Evolutionary conservation across 106 monocot species (phyloP).

Genomic region (Dioscorea alata): DNA sequence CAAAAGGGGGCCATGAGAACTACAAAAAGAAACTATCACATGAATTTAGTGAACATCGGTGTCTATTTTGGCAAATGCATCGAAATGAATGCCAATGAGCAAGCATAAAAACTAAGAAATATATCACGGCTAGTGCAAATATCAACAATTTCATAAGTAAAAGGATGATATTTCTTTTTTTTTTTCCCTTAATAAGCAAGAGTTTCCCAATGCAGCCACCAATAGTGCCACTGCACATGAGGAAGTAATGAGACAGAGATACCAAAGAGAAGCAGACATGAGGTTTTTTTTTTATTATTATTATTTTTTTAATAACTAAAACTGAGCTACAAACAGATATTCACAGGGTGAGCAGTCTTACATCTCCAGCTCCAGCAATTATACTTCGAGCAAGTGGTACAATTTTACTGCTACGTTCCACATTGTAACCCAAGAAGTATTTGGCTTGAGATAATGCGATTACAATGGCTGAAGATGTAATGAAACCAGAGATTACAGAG

Average conservation of each 20-base stretch:
- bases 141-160: background rate
- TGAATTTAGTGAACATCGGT: constrained; percentile 20
- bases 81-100: background rate
- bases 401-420: constrained; percentile 85
- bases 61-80: background rate
- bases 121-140: background rate
- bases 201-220: too few species aligned
- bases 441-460: constrained; percentile 92
- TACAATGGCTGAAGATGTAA: constrained; percentile 89
- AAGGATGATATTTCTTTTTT: too few species aligned
- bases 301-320: background rate
- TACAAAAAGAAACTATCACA: constrained; percentile 40
- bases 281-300: background rate
- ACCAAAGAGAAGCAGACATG: background rate
- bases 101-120: background rate
- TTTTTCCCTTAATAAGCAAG: too few species aligned
- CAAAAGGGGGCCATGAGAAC: constrained; percentile 96
- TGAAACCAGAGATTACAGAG: constrained; percentile 97
- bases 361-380: constrained; percentile 70
- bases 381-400: constrained; percentile 78
- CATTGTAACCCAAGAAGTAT: constrained; percentile 84
- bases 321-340: background rate
- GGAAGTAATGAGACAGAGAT: background rate
- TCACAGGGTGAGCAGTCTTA: constrained; percentile 12
- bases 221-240: too few species aligned